These are phyloP conservation scores for Trichoderma asperellum DNA, from an alignment of 2,329 filamentous ascomycete genomes.

Conservation along the genomic window DNA sequence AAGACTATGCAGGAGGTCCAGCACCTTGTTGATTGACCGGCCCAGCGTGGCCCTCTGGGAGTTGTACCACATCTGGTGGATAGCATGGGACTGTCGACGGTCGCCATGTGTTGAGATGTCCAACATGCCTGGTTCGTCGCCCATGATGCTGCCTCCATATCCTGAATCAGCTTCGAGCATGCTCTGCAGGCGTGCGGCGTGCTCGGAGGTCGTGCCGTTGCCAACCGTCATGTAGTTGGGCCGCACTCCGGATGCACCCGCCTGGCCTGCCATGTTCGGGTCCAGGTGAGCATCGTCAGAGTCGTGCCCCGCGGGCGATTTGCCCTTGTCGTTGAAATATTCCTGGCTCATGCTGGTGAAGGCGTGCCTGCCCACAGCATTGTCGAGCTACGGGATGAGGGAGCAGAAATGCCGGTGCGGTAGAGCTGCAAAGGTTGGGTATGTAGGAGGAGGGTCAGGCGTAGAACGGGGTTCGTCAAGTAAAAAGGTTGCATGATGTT, in stretches of 20 bases:
- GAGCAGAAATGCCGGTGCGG: slow-evolving; percentile 30
- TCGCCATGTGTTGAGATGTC: slow-evolving; percentile 51
- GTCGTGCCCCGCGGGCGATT: slow-evolving; percentile 46
- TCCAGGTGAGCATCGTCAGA: slow-evolving; percentile 28
- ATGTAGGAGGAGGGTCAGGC: slow-evolving; percentile 32
- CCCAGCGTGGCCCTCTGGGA: slow-evolving; percentile 86
- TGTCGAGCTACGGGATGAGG: slow-evolving; percentile 32
- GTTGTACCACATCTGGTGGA: slow-evolving; percentile 94
- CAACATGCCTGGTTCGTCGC: slow-evolving; percentile 55
- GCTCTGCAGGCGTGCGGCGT: slow-evolving; percentile 77
- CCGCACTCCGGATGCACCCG: slow-evolving; percentile 38
- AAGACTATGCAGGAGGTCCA: slow-evolving; percentile 80
- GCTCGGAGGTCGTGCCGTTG: slow-evolving; percentile 76
- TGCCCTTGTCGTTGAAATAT: slow-evolving; percentile 60
- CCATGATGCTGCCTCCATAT: slow-evolving; percentile 79
- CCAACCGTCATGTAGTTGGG: slow-evolving; percentile 89
- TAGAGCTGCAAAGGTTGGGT: slow-evolving; percentile 30
- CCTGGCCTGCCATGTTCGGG: slow-evolving; percentile 37
- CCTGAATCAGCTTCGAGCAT: slow-evolving; percentile 88
- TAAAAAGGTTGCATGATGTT: slow-evolving; percentile 37
- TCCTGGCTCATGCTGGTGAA: slow-evolving; percentile 62
- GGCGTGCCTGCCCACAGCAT: slow-evolving; percentile 41
- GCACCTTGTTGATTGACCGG: slow-evolving; percentile 82
- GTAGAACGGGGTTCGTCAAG: slow-evolving; percentile 23
- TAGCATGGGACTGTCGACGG: slow-evolving; percentile 71